Evolutionary conservation across 768 basidiomycete genomes (phyloP).

Genomic region (Xerocomellus intermedius): DNA sequence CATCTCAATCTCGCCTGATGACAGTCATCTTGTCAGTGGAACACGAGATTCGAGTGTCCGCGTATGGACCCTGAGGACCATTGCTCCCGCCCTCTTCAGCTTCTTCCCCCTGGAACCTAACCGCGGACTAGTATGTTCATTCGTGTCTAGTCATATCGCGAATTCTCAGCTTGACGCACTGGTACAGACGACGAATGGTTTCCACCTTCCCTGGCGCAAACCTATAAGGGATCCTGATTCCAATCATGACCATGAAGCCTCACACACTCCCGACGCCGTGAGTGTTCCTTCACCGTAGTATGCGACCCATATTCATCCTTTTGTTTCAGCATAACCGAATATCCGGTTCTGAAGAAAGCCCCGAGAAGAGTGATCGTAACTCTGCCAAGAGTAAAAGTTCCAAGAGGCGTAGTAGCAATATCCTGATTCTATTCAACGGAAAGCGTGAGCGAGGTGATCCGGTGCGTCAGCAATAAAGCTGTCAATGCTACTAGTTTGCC

Average conservation of each 20-base stretch:
- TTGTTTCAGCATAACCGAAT: neutral
- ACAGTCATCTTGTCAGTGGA: slow-evolving; percentile 16
- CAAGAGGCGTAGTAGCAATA: neutral
- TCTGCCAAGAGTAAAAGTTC: neutral
- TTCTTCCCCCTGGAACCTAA: slow-evolving; percentile 11
- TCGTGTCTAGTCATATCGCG: neutral
- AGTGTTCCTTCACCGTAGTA: neutral
- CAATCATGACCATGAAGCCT: neutral
- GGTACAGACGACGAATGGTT: neutral
- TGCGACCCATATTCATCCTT: neutral
- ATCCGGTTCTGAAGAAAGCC: neutral
- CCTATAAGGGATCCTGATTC: neutral
- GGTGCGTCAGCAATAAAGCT: slow-evolving; percentile 1
- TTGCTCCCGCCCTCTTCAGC: slow-evolving; percentile 15
- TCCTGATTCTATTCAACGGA: neutral
- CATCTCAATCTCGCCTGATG: slow-evolving; percentile 18
- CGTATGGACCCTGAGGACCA: slow-evolving; percentile 14
- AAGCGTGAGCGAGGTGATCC: neutral
- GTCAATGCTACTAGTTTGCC: neutral
- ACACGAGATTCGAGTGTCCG: slow-evolving; percentile 13
- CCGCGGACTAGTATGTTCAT: slow-evolving; percentile 12
- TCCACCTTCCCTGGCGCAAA: neutral
- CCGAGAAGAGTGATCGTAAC: neutral
- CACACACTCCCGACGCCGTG: neutral
- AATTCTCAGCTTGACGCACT: neutral